A percentile compares a stretch with the other conserved stretches of the same genome.
Conservation (phyloP, 768 basidiomycete species). For the Leccinum longicurvipes region DNA sequence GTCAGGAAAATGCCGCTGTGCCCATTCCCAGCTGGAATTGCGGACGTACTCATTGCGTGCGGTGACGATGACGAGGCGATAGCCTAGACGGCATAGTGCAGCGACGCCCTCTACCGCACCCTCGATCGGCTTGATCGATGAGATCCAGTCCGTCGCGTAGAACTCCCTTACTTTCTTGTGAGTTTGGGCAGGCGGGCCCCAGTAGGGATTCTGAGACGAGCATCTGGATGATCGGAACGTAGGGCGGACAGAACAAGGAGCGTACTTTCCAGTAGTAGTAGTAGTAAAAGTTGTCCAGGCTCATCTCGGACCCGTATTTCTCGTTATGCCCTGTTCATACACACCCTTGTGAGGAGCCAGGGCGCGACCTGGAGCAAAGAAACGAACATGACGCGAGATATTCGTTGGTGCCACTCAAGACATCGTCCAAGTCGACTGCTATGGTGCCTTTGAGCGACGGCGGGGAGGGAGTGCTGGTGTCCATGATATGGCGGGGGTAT, state of each 20-base stretch:
- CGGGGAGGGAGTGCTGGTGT: constrained; percentile 4
- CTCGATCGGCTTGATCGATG: constrained; percentile 47
- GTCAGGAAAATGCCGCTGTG: too few species aligned
- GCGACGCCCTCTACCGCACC: constrained; percentile 60
- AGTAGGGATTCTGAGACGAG: constrained; percentile 43
- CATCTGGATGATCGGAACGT: background rate
- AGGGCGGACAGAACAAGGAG: background rate
- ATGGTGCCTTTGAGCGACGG: constrained; percentile 40
- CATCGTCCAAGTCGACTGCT: constrained; percentile 68
- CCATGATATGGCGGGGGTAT: constrained; percentile 1
- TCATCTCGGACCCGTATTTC: constrained; percentile 51
- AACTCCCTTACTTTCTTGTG: constrained; percentile 56
- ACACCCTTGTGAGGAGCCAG: background rate
- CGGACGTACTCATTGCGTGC: constrained; percentile 58
- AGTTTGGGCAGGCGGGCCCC: constrained; percentile 61
- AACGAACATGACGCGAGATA: constrained; percentile 51
- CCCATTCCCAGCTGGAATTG: constrained; percentile 64
- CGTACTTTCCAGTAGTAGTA: constrained; percentile 76
- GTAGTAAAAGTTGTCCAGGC: constrained; percentile 58
- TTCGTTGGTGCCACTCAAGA: constrained; percentile 60
- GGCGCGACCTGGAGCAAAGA: background rate
- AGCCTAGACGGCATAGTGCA: constrained; percentile 59
- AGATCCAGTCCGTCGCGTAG: constrained; percentile 50
- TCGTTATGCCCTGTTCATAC: constrained; percentile 60
- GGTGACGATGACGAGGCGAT: constrained; percentile 69